A percentile compares a stretch with the other conserved stretches of the same genome.
phyloP scores from a whole-genome alignment of 2,329 filamentous ascomycete genomes.

The Diaporthe helianthi region DNA sequence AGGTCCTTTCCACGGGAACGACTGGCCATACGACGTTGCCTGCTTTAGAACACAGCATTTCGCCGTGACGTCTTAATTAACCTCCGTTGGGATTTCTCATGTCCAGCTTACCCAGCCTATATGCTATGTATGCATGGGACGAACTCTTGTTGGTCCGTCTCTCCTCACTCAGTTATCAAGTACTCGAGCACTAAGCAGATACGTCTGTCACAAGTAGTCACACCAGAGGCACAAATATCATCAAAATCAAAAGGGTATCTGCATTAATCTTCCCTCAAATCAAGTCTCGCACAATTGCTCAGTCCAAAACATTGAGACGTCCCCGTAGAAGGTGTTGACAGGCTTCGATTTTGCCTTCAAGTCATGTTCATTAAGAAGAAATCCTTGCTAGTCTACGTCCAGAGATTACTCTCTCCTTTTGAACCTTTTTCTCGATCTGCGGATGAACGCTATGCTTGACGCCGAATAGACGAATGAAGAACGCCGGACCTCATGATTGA shows the following conservation, averaged over 20 bases:
- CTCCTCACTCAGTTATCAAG: neutral
- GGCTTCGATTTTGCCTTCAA: conserved; percentile 23
- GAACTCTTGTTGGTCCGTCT: neutral
- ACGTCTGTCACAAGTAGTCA: neutral
- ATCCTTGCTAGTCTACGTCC: conserved; percentile 28
- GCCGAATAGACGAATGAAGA: conserved; percentile 14
- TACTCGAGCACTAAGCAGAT: too few species aligned
- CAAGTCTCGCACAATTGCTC: neutral
- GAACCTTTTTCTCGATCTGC: conserved; percentile 16
- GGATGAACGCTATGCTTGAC: conserved; percentile 31
- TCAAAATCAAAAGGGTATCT: conserved; percentile 25
- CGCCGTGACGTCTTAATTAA: too few species aligned
- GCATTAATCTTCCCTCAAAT: conserved; percentile 15
- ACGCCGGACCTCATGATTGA: conserved; percentile 3
- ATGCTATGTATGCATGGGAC: conserved; percentile 6
- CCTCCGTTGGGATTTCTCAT: neutral
- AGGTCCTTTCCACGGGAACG: neutral
- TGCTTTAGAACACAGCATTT: neutral
- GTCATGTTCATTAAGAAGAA: conserved; percentile 30
- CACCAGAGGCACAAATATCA: neutral
- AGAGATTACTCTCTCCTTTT: conserved; percentile 5
- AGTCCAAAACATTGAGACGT: neutral
- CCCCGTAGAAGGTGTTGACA: conserved; percentile 10
- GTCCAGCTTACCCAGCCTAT: neutral
- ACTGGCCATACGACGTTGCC: neutral